A percentile compares a stretch with the other conserved stretches of the same genome.
phyloP scores from a whole-genome alignment of 805 yeast genomes.

The Ogataea angusta region DNA sequence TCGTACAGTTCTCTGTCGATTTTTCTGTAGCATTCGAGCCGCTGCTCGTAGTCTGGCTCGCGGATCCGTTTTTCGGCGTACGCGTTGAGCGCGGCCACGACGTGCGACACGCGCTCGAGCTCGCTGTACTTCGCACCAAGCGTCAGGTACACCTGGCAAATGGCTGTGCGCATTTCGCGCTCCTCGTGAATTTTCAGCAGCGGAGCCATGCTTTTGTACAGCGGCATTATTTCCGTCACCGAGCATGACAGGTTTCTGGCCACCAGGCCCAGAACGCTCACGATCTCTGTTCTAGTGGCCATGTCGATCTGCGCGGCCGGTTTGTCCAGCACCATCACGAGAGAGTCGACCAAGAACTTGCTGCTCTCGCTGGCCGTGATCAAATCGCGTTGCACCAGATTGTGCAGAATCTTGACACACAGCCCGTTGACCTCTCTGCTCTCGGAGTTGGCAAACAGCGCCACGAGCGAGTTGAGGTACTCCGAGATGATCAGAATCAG shows the following conservation, averaged over 20 bases:
- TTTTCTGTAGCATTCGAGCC: conserved; percentile 62
- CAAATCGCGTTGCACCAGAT: conserved; percentile 55
- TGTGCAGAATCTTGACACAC: conserved; percentile 48
- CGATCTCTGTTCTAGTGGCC: conserved; percentile 51
- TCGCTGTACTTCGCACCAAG: conserved; percentile 52
- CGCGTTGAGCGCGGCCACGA: conserved; percentile 69
- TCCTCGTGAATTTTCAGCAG: conserved; percentile 60
- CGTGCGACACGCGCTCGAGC: conserved; percentile 42
- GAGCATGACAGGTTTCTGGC: conserved; percentile 51
- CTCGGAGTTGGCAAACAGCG: conserved; percentile 39
- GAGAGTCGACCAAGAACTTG: conserved; percentile 49
- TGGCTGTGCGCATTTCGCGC: conserved; percentile 54
- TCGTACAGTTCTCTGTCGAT: conserved; percentile 56
- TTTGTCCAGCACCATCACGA: conserved; percentile 58
- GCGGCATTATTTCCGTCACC: conserved; percentile 44
- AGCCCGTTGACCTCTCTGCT: conserved; percentile 47
- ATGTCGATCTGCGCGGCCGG: conserved; percentile 50
- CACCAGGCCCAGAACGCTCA: conserved; percentile 55
- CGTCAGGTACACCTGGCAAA: conserved; percentile 57
- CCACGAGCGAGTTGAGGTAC: conserved; percentile 50
- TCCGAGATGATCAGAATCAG: conserved; percentile 58
- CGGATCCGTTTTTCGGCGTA: conserved; percentile 58
- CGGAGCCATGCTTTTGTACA: conserved; percentile 30
- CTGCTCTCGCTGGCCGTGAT: conserved; percentile 55
- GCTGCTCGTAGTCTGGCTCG: conserved; percentile 75